Conservation (phyloP, 352 stramenopile genomes). For the Phytophthora hybrid region DNA sequence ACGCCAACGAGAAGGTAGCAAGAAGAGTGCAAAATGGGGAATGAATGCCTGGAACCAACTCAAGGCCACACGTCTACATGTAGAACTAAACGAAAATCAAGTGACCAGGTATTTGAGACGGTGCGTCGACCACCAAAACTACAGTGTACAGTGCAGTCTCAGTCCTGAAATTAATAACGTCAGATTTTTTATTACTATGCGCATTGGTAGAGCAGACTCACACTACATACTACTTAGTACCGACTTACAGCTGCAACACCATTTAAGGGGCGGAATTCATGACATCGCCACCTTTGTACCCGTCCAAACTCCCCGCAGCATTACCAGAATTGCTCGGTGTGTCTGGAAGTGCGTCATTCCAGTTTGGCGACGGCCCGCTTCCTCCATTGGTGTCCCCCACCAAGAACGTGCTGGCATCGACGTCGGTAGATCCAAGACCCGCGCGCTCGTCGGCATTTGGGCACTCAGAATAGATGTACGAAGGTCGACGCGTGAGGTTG, state of each 20-base stretch:
- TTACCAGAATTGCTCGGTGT: neutral
- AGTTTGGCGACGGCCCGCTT: neutral
- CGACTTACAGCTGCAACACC: too few relatives aligned
- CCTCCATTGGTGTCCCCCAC: neutral
- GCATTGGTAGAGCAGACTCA: too few relatives aligned
- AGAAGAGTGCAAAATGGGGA: neutral
- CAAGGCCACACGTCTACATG: neutral
- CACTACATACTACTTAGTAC: too few relatives aligned
- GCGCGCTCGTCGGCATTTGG: neutral
- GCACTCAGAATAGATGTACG: slow-evolving; percentile 1
- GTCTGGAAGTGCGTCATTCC: neutral
- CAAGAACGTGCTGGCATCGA: neutral
- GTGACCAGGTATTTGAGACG: neutral
- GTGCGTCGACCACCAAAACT: too few relatives aligned
- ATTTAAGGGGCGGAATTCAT: neutral
- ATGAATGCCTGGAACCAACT: neutral
- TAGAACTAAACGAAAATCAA: neutral
- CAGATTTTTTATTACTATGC: too few relatives aligned
- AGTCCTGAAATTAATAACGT: too few relatives aligned
- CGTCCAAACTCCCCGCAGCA: neutral
- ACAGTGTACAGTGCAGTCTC: too few relatives aligned
- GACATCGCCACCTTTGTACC: neutral
- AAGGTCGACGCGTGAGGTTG: neutral
- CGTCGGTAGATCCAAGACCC: neutral
- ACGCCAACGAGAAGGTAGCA: too few relatives aligned